Percentiles rank a stretch among this genome's conserved stretches.
These are phyloP conservation scores for Linanthus parryae DNA, from an alignment of 148 eudicot species.

Conservation along the genomic window DNA sequence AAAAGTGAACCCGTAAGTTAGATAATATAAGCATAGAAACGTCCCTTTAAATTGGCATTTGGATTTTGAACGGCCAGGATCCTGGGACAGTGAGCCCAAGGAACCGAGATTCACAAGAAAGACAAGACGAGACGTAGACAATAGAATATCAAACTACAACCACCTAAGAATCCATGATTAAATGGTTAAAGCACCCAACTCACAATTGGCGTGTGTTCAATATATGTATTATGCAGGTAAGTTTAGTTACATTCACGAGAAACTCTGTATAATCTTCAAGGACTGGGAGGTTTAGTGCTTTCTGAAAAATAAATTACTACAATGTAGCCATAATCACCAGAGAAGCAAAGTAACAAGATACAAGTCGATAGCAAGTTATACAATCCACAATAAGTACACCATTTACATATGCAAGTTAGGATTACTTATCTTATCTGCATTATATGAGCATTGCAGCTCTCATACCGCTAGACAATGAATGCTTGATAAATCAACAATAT, in stretches of 20 bases:
- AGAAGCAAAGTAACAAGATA: neutral
- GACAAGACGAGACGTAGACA: neutral
- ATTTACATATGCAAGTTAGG: slow-evolving; percentile 67
- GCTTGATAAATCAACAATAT: slow-evolving; percentile 1
- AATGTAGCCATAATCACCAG: neutral
- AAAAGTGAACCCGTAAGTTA: too few species aligned
- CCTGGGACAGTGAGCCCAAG: too few species aligned
- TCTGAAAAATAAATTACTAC: slow-evolving; percentile 21
- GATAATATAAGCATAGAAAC: too few species aligned
- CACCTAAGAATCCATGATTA: slow-evolving; percentile 13
- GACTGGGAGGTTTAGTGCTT: slow-evolving; percentile 55
- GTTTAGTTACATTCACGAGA: slow-evolving; percentile 59
- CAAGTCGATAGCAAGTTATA: neutral
- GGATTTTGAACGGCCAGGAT: too few species aligned
- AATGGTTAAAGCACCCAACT: slow-evolving; percentile 54
- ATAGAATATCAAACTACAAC: neutral
- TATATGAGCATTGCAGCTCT: slow-evolving; percentile 55
- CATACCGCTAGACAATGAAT: slow-evolving; percentile 46
- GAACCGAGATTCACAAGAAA: too few species aligned
- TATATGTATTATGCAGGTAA: slow-evolving; percentile 92
- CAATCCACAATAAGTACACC: slow-evolving; percentile 32
- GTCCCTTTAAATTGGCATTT: too few species aligned
- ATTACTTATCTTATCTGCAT: slow-evolving; percentile 55
- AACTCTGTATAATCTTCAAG: slow-evolving; percentile 39
- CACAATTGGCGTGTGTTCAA: slow-evolving; percentile 59